Conservation (phyloP, 2,329 filamentous ascomycete species). For the Aspergillus sp. region DNA sequence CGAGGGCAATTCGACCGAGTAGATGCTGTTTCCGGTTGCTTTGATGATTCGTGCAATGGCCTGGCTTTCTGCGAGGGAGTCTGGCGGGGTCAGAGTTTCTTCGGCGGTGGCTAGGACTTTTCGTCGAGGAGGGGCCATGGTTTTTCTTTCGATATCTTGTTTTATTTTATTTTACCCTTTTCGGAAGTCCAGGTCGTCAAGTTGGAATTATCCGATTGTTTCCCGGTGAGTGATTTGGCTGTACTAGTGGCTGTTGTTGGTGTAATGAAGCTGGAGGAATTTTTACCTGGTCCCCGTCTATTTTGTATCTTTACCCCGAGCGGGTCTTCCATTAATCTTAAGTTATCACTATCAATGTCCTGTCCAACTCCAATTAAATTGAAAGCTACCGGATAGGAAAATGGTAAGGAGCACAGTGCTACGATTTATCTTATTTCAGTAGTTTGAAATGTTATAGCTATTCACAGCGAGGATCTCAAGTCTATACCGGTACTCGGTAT, state of each 20-base stretch:
- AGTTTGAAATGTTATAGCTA: too few species aligned
- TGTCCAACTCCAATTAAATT: too few species aligned
- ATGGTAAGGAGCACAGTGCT: too few species aligned
- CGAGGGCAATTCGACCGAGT: conserved; percentile 65
- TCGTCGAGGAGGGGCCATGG: conserved; percentile 68
- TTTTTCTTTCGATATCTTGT: neutral
- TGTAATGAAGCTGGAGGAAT: neutral
- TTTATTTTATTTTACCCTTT: too few species aligned
- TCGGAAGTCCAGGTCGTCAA: too few species aligned
- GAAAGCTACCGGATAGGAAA: too few species aligned
- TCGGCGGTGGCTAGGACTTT: conserved; percentile 69
- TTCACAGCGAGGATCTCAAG: too few species aligned
- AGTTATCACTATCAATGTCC: too few species aligned
- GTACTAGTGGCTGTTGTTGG: neutral
- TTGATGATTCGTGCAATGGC: conserved; percentile 69
- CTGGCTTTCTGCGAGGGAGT: conserved; percentile 43
- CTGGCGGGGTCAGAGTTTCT: conserved; percentile 57
- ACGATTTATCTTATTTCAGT: too few species aligned
- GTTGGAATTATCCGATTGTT: too few species aligned
- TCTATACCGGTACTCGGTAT: too few species aligned
- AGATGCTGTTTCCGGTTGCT: conserved; percentile 82
- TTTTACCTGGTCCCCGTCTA: neutral
- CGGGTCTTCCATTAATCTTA: neutral
- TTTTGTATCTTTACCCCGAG: neutral
- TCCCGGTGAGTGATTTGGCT: neutral